Percentiles rank a stretch among this genome's conserved stretches.
These are phyloP conservation scores for Phalaenopsis aphrodite DNA, from an alignment of 106 monocot genomes.

Conservation along the genomic window DNA sequence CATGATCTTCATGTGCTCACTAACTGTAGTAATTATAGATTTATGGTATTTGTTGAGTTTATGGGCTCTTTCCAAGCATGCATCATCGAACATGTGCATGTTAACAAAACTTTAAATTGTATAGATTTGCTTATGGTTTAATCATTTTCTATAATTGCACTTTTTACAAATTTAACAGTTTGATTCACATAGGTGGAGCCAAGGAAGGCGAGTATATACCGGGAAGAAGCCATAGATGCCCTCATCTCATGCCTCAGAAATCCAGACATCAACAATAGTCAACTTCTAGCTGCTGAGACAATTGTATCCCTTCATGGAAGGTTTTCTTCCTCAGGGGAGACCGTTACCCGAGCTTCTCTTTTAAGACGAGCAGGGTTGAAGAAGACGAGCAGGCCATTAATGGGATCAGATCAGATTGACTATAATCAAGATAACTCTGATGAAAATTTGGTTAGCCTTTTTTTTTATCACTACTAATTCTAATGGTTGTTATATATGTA, in stretches of 20 bases:
- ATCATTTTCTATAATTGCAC: not conserved
- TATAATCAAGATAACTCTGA: constrained; percentile 24
- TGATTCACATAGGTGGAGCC: constrained; percentile 33
- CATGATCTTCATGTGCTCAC: not conserved
- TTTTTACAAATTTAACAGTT: not conserved
- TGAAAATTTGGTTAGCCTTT: constrained; percentile 28
- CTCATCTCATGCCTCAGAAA: constrained; percentile 52
- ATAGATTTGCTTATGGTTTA: constrained; percentile 2
- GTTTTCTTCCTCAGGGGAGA: constrained; percentile 43
- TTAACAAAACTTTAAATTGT: not conserved
- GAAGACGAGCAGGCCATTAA: constrained; percentile 30
- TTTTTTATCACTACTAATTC: not conserved
- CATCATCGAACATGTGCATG: not conserved
- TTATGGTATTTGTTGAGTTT: too few relatives aligned
- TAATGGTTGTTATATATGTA: not conserved
- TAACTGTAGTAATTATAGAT: too few relatives aligned
- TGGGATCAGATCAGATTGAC: constrained; percentile 23
- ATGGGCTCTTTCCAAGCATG: too few relatives aligned
- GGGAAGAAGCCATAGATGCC: constrained; percentile 53
- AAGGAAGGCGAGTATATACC: constrained; percentile 46
- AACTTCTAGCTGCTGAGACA: constrained; percentile 42
- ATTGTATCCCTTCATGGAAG: constrained; percentile 38
- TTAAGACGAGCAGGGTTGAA: constrained; percentile 44
- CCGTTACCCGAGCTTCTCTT: constrained; percentile 26
- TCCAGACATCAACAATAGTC: constrained; percentile 25